Conservation (phyloP, 805 yeast genomes). For the Cyberlindnera nakhonratchasimensis region DNA sequence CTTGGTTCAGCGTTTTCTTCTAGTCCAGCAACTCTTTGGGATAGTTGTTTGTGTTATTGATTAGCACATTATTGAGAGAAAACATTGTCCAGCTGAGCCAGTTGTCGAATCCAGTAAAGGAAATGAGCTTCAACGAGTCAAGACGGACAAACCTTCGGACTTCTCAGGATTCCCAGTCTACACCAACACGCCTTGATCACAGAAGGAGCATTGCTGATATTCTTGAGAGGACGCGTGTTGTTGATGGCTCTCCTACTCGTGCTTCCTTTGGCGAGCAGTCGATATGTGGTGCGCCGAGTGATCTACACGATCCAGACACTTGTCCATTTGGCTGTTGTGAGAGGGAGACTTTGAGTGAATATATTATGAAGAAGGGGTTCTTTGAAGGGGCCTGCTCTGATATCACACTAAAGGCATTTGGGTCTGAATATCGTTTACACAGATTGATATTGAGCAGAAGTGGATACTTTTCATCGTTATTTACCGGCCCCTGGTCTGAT, state of each 20-base stretch:
- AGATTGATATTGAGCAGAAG: constrained; percentile 42
- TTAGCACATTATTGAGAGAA: too few relatives aligned
- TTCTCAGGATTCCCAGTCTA: not conserved
- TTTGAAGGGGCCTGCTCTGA: constrained; percentile 46
- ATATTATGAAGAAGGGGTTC: constrained; percentile 38
- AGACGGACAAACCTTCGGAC: not conserved
- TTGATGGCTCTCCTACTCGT: constrained; percentile 4
- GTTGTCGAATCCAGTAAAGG: too few relatives aligned
- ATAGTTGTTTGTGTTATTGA: too few relatives aligned
- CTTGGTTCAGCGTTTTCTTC: too few relatives aligned
- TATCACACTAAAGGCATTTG: constrained; percentile 46
- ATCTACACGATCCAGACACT: constrained; percentile 11
- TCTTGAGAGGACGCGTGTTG: constrained; percentile 1
- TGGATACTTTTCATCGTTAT: constrained; percentile 45
- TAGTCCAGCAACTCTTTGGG: too few relatives aligned
- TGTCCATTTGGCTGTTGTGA: constrained; percentile 32
- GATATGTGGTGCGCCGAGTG: not conserved
- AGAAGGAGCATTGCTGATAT: constrained; percentile 3
- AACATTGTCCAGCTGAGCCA: too few relatives aligned
- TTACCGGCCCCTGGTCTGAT: constrained; percentile 42
- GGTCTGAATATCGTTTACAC: constrained; percentile 42
- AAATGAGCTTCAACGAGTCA: not conserved
- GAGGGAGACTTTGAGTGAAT: constrained; percentile 26
- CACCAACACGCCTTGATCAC: not conserved
- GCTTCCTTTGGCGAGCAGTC: not conserved